A percentile compares a stretch with the other conserved stretches of the same genome.
phyloP scores from a whole-genome alignment of 352 stramenopile species.

The Phytophthora constricta region DNA sequence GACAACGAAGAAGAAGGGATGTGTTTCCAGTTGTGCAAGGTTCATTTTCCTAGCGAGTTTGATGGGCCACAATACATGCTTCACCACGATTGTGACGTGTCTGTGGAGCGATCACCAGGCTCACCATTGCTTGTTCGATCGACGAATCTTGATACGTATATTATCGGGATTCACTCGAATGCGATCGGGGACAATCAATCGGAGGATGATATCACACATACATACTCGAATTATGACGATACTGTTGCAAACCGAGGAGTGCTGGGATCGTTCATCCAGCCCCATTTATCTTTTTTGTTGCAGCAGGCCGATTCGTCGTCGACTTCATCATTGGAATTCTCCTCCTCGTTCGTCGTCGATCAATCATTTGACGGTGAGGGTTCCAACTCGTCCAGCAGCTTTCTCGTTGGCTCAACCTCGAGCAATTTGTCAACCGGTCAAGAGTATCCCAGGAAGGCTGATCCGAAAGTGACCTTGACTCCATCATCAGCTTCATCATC shows the following conservation, averaged over 20 bases:
- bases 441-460: neutral
- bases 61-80: slow-evolving; percentile 51
- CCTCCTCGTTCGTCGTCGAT: slow-evolving; percentile 1
- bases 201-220: slow-evolving; percentile 10
- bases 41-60: slow-evolving; percentile 52
- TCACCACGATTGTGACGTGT: slow-evolving; percentile 72
- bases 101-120: slow-evolving; percentile 46
- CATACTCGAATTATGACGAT: slow-evolving; percentile 35
- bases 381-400: slow-evolving; percentile 13
- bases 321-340: slow-evolving; percentile 1
- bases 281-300: slow-evolving; percentile 48
- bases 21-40: slow-evolving; percentile 56
- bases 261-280: slow-evolving; percentile 56
- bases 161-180: slow-evolving; percentile 67
- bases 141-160: slow-evolving; percentile 60
- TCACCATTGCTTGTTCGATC: slow-evolving; percentile 69
- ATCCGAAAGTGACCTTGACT: slow-evolving; percentile 9
- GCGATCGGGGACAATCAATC: slow-evolving; percentile 35
- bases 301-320: slow-evolving; percentile 5
- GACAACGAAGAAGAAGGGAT: slow-evolving; percentile 31
- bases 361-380: neutral
- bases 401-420: slow-evolving; percentile 6
- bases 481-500: slow-evolving; percentile 17
- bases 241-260: slow-evolving; percentile 57
- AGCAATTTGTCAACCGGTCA: slow-evolving; percentile 5